These are phyloP conservation scores for Aurantiochytrium sp. DNA, from an alignment of 108 stramenopile species.

Conservation along the genomic window DNA sequence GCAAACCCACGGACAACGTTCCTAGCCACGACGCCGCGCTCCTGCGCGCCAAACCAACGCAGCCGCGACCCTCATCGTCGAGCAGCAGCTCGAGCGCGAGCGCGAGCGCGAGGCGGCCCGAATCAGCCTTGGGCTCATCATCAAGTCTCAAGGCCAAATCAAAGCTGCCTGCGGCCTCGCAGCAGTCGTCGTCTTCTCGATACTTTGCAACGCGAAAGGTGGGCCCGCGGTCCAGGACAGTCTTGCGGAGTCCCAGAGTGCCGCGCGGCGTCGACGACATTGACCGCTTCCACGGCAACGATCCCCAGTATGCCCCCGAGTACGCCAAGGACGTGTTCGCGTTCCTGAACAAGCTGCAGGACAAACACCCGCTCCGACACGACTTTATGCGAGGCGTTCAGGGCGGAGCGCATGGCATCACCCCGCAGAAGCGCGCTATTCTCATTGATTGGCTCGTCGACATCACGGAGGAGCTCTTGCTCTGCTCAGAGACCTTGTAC, in stretches of 20 bases:
- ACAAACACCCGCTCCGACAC: background rate
- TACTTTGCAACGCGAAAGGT: too few species aligned
- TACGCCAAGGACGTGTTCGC: background rate
- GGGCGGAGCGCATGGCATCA: conserved; percentile 37
- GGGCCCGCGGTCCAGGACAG: too few species aligned
- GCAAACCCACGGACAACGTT: too few species aligned
- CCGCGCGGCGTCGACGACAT: background rate
- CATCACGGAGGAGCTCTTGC: conserved; percentile 66
- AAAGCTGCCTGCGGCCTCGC: too few species aligned
- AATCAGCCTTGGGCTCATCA: too few species aligned
- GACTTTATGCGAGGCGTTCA: background rate
- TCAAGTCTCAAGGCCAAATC: too few species aligned
- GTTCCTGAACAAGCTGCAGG: background rate
- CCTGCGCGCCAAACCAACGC: too few species aligned
- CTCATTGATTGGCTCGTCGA: conserved; percentile 86
- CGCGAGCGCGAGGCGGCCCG: too few species aligned
- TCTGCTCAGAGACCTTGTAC: conserved; percentile 64
- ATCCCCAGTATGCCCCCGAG: background rate
- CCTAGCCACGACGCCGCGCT: too few species aligned
- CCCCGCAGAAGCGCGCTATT: conserved; percentile 68
- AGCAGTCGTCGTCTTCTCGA: too few species aligned
- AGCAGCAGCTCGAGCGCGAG: too few species aligned
- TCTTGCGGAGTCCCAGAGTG: background rate
- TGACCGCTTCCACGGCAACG: background rate
- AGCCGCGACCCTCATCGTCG: too few species aligned